Conservation (phyloP, 2,329 filamentous ascomycete genomes). For the Neoascochyta sp. region DNA sequence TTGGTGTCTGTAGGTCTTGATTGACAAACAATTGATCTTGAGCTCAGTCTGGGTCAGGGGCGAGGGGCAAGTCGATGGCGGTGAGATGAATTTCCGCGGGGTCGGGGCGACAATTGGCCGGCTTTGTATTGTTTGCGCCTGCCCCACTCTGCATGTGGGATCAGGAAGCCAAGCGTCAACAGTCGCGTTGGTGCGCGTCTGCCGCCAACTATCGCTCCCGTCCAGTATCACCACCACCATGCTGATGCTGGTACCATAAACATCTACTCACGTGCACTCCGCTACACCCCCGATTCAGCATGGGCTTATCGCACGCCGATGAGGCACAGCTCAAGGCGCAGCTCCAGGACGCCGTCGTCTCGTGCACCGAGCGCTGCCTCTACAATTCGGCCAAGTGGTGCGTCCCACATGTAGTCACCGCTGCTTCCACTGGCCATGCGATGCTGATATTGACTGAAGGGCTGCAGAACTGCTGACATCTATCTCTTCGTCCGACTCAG, state of each 20-base stretch:
- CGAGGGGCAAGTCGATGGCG: slow-evolving; percentile 11
- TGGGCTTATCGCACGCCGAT: slow-evolving; percentile 44
- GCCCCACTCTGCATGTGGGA: slow-evolving; percentile 11
- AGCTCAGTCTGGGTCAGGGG: slow-evolving; percentile 12
- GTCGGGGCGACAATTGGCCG: slow-evolving; percentile 16
- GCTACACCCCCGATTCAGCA: too few relatives aligned
- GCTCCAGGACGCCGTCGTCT: slow-evolving; percentile 79
- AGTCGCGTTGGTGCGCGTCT: slow-evolving; percentile 20
- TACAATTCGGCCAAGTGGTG: slow-evolving; percentile 98
- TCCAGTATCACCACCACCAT: too few relatives aligned
- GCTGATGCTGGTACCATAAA: too few relatives aligned
- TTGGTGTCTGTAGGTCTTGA: slow-evolving; percentile 1
- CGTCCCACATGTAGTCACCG: slow-evolving; percentile 3
- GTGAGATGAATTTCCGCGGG: slow-evolving; percentile 17
- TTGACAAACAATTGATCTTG: slow-evolving; percentile 2
- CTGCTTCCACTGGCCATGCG: slow-evolving; percentile 5
- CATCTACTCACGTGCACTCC: too few relatives aligned
- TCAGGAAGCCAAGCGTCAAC: too few relatives aligned
- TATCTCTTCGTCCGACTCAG: slow-evolving; percentile 60
- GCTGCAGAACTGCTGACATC: slow-evolving; percentile 89
- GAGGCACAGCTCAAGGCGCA: slow-evolving; percentile 63
- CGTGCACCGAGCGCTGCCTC: slow-evolving; percentile 90
- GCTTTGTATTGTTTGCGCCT: slow-evolving; percentile 12
- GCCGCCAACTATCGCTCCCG: slow-evolving; percentile 6
- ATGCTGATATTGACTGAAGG: slow-evolving; percentile 54